These are phyloP conservation scores for Pleurotus cornucopiae DNA, from an alignment of 768 basidiomycete genomes.

Conservation along the genomic window DNA sequence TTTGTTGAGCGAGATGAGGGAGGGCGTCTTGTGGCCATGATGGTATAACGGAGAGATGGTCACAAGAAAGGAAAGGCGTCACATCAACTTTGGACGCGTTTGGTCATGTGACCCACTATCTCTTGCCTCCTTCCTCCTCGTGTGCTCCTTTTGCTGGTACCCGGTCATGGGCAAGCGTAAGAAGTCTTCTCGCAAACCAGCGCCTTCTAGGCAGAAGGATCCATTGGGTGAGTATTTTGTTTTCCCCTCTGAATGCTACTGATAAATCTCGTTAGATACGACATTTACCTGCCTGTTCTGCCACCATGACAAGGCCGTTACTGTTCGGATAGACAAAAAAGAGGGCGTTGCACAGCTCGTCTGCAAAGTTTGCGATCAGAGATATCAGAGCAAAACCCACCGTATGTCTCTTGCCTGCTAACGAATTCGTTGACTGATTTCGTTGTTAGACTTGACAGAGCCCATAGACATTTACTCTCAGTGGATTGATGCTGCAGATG, in stretches of 20 bases:
- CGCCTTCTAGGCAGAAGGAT: slow-evolving; percentile 58
- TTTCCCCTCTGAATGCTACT: background rate
- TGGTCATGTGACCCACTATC: slow-evolving; percentile 26
- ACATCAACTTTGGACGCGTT: slow-evolving; percentile 29
- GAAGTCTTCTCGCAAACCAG: slow-evolving; percentile 82
- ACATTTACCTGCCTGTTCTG: slow-evolving; percentile 86
- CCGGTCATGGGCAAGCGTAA: slow-evolving; percentile 81
- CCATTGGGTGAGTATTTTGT: slow-evolving; percentile 57
- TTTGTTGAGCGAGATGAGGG: slow-evolving; percentile 41
- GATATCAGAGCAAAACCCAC: slow-evolving; percentile 84
- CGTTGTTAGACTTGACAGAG: slow-evolving; percentile 69
- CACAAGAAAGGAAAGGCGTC: slow-evolving; percentile 16
- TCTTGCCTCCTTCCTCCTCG: slow-evolving; percentile 8
- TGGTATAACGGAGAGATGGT: slow-evolving; percentile 7
- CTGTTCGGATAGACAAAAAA: slow-evolving; percentile 80
- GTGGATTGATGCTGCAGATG: slow-evolving; percentile 88
- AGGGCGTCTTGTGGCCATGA: slow-evolving; percentile 66
- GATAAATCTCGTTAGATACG: slow-evolving; percentile 47
- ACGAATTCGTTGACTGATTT: slow-evolving; percentile 5
- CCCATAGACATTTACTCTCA: slow-evolving; percentile 88
- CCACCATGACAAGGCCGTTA: slow-evolving; percentile 87
- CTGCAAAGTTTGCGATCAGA: slow-evolving; percentile 83
- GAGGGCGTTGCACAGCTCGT: slow-evolving; percentile 78
- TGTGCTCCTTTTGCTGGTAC: too few relatives aligned
- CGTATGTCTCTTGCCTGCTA: slow-evolving; percentile 38